phyloP scores from a whole-genome alignment of 2,329 filamentous ascomycete genomes.

The Achaetomium macrosporum region DNA sequence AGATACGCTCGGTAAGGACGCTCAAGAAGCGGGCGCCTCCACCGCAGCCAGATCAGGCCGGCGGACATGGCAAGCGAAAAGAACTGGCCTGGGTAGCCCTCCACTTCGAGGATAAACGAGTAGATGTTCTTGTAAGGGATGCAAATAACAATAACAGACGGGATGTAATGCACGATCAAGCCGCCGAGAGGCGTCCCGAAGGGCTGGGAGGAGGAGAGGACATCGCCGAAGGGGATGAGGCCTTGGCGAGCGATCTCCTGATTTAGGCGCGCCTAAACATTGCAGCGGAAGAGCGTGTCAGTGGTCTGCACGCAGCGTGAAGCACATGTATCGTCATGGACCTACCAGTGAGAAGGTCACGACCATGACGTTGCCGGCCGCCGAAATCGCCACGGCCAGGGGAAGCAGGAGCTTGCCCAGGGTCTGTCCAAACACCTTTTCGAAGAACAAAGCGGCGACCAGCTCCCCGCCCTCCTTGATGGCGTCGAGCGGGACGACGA shows the following conservation, averaged over 20 bases:
- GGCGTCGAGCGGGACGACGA: conserved; percentile 61
- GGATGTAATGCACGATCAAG: conserved; percentile 62
- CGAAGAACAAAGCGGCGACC: conserved; percentile 63
- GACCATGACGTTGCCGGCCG: conserved; percentile 67
- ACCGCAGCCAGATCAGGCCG: conserved; percentile 57
- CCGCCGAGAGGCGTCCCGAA: conserved; percentile 64
- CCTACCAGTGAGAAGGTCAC: conserved; percentile 62
- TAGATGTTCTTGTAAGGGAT: conserved; percentile 62
- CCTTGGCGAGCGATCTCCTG: conserved; percentile 69
- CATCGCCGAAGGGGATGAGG: conserved; percentile 57
- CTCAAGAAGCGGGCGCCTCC: conserved; percentile 51
- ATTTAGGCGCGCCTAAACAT: conserved; percentile 64
- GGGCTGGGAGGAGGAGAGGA: conserved; percentile 59
- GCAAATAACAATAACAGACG: conserved; percentile 59
- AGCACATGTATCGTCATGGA: background rate
- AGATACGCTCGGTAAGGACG: conserved; percentile 62
- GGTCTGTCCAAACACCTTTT: conserved; percentile 53
- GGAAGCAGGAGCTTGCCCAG: conserved; percentile 55
- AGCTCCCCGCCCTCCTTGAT: conserved; percentile 62
- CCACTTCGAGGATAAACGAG: conserved; percentile 66
- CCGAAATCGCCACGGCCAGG: conserved; percentile 60
- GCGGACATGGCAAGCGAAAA: conserved; percentile 51
- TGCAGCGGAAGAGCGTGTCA: too few species aligned
- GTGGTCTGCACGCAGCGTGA: background rate
- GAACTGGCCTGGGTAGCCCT: conserved; percentile 61